These are phyloP conservation scores for Entomortierella lignicola DNA, from an alignment of 192 early-diverging fungal genomes.

Conservation along the genomic window DNA sequence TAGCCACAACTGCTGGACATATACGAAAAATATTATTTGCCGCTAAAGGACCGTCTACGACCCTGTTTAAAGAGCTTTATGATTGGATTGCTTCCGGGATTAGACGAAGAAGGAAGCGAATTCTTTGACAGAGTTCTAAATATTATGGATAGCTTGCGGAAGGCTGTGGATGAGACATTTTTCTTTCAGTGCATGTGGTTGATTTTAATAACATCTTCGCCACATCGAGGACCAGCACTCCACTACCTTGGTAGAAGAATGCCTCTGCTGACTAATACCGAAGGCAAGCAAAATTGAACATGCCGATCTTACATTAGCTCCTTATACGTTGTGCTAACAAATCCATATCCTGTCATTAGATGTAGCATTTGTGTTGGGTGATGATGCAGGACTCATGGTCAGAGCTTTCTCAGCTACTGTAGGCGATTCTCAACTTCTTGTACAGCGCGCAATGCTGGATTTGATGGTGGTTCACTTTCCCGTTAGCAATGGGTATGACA, in stretches of 20 bases:
- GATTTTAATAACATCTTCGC: constrained; percentile 74
- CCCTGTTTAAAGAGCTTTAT: constrained; percentile 84
- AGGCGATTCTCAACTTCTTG: constrained; percentile 79
- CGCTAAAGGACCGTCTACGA: constrained; percentile 74
- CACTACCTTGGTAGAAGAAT: constrained; percentile 83
- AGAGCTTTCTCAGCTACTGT: constrained; percentile 80
- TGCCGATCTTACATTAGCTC: not conserved
- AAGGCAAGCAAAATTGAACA: constrained; percentile 59
- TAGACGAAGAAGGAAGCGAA: constrained; percentile 93
- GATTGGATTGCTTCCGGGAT: constrained; percentile 81
- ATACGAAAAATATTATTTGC: constrained; percentile 81
- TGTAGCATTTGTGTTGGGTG: constrained; percentile 75
- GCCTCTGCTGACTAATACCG: constrained; percentile 71
- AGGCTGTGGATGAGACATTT: constrained; percentile 76
- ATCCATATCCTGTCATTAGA: constrained; percentile 50
- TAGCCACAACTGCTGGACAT: constrained; percentile 85
- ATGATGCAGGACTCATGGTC: constrained; percentile 75
- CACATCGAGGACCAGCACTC: constrained; percentile 76
- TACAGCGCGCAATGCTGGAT: constrained; percentile 87
- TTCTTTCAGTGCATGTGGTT: constrained; percentile 90
- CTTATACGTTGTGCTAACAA: not conserved
- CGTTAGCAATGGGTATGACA: constrained; percentile 64
- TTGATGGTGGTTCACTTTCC: constrained; percentile 80
- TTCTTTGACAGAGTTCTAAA: constrained; percentile 77
- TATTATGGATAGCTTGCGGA: constrained; percentile 67